These are phyloP conservation scores for Pyricularia pennisetigena DNA, from an alignment of 2,329 filamentous ascomycete genomes.

Conservation along the genomic window DNA sequence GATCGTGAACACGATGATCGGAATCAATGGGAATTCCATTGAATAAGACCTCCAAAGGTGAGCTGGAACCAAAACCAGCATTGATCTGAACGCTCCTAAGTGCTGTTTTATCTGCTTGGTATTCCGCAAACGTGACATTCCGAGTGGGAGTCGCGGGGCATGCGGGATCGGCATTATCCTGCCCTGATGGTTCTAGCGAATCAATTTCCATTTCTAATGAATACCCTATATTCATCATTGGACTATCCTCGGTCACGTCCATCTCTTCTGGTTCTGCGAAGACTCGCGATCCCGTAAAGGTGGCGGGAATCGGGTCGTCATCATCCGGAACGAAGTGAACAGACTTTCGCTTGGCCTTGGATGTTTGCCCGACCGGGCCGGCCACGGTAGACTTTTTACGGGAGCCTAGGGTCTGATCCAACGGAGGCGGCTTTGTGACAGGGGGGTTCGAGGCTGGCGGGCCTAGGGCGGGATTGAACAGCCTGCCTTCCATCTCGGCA, in stretches of 20 bases:
- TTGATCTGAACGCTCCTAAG: not conserved
- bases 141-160: conserved; percentile 1
- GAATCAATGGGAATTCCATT: conserved; percentile 13
- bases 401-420: not conserved
- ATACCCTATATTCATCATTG: not conserved
- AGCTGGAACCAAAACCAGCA: conserved; percentile 8
- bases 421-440: not conserved
- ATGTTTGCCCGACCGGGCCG: not conserved
- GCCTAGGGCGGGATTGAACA: not conserved
- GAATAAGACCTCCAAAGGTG: conserved; percentile 14
- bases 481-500: not conserved
- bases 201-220: not conserved
- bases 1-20: not conserved
- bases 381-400: not conserved
- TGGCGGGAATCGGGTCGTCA: not conserved
- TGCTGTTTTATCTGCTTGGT: not conserved
- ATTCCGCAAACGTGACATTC: not conserved
- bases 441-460: not conserved
- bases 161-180: not conserved
- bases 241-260: not conserved
- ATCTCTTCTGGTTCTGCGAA: not conserved
- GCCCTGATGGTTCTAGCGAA: not conserved
- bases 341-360: conserved; percentile 19
- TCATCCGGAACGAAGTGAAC: conserved; percentile 21
- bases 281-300: not conserved